A percentile compares a stretch with the other conserved stretches of the same genome.
Conservation (phyloP, 2,329 filamentous ascomycete genomes). For the Paecilomyces variotii region DNA sequence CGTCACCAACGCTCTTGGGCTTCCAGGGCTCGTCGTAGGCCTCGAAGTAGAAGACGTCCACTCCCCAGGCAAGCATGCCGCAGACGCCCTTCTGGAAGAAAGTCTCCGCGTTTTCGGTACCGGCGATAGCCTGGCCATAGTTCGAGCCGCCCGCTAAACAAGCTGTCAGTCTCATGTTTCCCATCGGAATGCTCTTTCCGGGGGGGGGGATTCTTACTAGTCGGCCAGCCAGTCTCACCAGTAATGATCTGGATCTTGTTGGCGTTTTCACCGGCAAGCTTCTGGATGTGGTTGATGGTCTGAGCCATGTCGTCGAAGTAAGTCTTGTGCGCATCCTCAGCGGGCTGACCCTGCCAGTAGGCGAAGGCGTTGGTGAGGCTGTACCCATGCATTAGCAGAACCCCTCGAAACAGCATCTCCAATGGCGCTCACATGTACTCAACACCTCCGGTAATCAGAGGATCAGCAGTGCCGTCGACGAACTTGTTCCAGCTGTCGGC, state of each 20-base stretch:
- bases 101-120: constrained; percentile 48
- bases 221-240: constrained; percentile 63
- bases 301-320: constrained; percentile 62
- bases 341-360: constrained; percentile 61
- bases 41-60: constrained; percentile 67
- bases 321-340: constrained; percentile 50
- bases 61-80: constrained; percentile 55
- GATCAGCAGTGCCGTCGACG: constrained; percentile 59
- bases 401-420: not conserved
- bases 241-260: constrained; percentile 58
- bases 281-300: constrained; percentile 56
- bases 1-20: constrained; percentile 54
- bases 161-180: not conserved
- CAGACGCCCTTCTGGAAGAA: constrained; percentile 59
- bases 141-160: constrained; percentile 45
- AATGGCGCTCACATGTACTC: constrained; percentile 45
- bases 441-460: constrained; percentile 52
- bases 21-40: constrained; percentile 68
- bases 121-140: constrained; percentile 55
- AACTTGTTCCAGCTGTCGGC: constrained; percentile 69
- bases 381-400: not conserved
- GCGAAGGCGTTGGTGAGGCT: constrained; percentile 61
- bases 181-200: not conserved
- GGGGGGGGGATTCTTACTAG: constrained; percentile 26
- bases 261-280: constrained; percentile 43